phyloP scores from a whole-genome alignment of 2,329 filamentous ascomycete species.

The Pseudocercospora macadamiae region DNA sequence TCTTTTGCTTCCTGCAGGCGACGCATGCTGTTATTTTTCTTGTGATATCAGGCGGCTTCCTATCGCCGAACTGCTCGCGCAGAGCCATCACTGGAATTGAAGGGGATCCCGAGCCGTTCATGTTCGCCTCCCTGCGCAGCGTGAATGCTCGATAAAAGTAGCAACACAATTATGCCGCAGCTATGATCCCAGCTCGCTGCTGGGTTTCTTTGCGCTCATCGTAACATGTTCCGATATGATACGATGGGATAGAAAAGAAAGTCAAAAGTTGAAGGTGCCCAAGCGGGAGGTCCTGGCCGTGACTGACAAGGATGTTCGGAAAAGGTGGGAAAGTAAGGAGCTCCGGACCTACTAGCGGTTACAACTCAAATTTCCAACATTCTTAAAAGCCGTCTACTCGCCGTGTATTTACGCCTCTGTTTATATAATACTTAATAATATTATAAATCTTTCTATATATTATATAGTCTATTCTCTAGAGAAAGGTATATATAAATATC shows the following conservation, averaged over 20 bases:
- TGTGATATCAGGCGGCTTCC: constrained; percentile 33
- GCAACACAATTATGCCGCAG: too few relatives aligned
- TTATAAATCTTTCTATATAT: too few relatives aligned
- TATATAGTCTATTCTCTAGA: too few relatives aligned
- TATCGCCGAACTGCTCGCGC: constrained; percentile 27
- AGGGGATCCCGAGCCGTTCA: constrained; percentile 13
- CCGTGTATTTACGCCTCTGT: too few relatives aligned
- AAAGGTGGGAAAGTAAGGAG: too few relatives aligned
- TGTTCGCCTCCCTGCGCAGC: neutral
- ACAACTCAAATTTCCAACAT: too few relatives aligned
- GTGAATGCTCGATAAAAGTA: neutral
- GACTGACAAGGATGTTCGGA: too few relatives aligned
- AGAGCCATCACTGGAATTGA: constrained; percentile 24
- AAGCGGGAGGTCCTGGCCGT: neutral
- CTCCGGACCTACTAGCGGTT: too few relatives aligned
- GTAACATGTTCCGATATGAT: neutral
- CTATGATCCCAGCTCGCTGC: neutral
- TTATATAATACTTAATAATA: too few relatives aligned
- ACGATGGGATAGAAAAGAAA: neutral
- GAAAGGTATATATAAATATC: too few relatives aligned
- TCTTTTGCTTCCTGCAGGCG: constrained; percentile 46
- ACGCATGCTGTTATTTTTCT: constrained; percentile 43
- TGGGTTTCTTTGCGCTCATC: neutral
- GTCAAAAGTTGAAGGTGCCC: neutral
- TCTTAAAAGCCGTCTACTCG: too few relatives aligned